These are phyloP conservation scores for Udeniomyces megalosporus DNA, from an alignment of 768 basidiomycete species.

Conservation along the genomic window DNA sequence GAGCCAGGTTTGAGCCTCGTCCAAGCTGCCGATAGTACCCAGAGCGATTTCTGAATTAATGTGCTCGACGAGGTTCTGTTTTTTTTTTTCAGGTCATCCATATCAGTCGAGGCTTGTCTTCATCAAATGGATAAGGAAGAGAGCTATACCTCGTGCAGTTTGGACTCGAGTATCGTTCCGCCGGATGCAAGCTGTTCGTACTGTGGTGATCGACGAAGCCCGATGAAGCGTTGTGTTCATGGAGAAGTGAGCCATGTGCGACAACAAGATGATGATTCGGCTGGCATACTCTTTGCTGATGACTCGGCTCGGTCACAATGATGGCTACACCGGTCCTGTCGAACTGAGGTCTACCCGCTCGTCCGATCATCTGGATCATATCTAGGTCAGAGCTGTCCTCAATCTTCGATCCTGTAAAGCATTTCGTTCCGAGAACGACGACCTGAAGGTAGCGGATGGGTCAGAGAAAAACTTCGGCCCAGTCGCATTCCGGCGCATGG, in stretches of 20 bases:
- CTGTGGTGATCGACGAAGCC: background rate
- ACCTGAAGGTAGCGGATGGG: too few species aligned
- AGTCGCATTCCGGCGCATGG: too few species aligned
- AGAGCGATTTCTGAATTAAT: slow-evolving; percentile 86
- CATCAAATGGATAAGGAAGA: background rate
- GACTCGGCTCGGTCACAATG: slow-evolving; percentile 46
- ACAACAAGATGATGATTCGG: background rate
- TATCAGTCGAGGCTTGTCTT: too few species aligned
- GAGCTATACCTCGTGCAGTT: slow-evolving; percentile 21
- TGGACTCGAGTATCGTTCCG: slow-evolving; percentile 66
- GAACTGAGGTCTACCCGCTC: slow-evolving; percentile 81
- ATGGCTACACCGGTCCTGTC: slow-evolving; percentile 71
- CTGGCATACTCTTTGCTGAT: too few species aligned
- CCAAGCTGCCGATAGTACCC: slow-evolving; percentile 55
- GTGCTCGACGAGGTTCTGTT: slow-evolving; percentile 75
- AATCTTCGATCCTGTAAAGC: slow-evolving; percentile 48
- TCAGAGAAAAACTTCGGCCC: too few species aligned
- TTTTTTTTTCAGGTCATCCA: too few species aligned
- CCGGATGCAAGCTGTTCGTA: slow-evolving; percentile 29
- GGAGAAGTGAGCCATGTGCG: too few species aligned
- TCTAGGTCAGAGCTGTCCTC: slow-evolving; percentile 76
- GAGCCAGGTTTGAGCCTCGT: slow-evolving; percentile 60
- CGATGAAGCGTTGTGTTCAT: too few species aligned
- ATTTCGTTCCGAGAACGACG: slow-evolving; percentile 76
- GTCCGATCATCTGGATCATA: slow-evolving; percentile 50